These are phyloP conservation scores for Brassica balearica DNA, from an alignment of 441 rosid species.

Conservation along the genomic window DNA sequence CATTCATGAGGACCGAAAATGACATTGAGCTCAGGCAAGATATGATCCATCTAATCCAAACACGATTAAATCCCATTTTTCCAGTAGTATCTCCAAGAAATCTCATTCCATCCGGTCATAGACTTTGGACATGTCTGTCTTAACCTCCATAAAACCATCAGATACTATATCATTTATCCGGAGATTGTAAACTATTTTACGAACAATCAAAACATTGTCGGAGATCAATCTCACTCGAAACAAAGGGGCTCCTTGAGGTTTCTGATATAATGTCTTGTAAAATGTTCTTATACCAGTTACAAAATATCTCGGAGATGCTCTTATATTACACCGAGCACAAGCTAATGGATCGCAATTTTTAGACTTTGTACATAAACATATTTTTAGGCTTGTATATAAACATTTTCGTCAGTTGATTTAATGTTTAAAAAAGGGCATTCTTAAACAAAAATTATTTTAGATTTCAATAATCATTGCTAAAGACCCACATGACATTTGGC, in stretches of 20 bases:
- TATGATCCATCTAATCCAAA: neutral
- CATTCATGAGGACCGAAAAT: neutral
- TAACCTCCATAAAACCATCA: neutral
- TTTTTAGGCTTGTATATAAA: neutral
- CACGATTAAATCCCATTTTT: neutral
- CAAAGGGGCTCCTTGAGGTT: neutral
- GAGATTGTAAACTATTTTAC: neutral
- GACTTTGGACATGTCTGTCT: neutral
- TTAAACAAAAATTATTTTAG: neutral
- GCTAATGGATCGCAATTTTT: neutral
- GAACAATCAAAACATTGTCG: neutral
- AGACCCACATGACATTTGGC: neutral
- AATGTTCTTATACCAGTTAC: neutral
- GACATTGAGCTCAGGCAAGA: neutral
- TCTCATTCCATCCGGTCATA: neutral
- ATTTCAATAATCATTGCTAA: neutral
- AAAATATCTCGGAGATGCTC: neutral
- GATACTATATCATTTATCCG: neutral
- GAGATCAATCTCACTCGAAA: neutral
- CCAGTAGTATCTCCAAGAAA: neutral
- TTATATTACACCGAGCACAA: neutral
- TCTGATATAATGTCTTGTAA: neutral
- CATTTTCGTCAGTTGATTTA: neutral
- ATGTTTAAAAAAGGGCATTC: neutral
- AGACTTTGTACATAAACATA: neutral